phyloP scores from a whole-genome alignment of 1,139 yeast genomes.

The Nakaseomyces glabratus region DNA sequence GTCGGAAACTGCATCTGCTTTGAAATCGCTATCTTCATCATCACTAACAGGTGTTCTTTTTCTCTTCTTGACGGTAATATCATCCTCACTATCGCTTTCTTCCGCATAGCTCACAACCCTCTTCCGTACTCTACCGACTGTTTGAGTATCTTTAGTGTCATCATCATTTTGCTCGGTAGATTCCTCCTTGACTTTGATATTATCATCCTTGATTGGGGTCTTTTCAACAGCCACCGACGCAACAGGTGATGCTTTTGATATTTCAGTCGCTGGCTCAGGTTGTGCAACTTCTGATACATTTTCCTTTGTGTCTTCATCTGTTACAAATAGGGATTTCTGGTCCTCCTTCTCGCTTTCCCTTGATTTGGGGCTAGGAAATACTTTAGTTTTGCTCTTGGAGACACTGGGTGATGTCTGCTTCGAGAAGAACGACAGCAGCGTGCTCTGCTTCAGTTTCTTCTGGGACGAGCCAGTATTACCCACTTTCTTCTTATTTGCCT shows the following conservation, averaged over 20 bases:
- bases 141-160: neutral
- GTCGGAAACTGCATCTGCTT: neutral
- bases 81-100: constrained; percentile 32
- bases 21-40: constrained; percentile 7
- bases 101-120: constrained; percentile 35
- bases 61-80: constrained; percentile 21
- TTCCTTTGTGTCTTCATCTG: neutral
- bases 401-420: constrained; percentile 17
- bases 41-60: constrained; percentile 21
- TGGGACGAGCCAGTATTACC: constrained; percentile 21
- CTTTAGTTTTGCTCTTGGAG: constrained; percentile 7
- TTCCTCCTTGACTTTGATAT: constrained; percentile 4
- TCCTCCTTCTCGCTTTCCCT: constrained; percentile 6
- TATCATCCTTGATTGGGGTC: constrained; percentile 1
- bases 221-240: neutral
- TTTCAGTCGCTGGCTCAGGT: neutral
- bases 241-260: neutral
- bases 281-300: neutral
- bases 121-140: constrained; percentile 12
- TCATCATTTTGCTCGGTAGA: constrained; percentile 5
- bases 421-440: constrained; percentile 48
- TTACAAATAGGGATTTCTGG: neutral
- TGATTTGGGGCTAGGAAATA: constrained; percentile 5
- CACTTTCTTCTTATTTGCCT: constrained; percentile 11
- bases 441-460: constrained; percentile 43